Percentiles rank a stretch among this genome's conserved stretches.
Evolutionary conservation across 2,329 filamentous ascomycete genomes (phyloP).

Genomic region (Cladorrhinum sp.): DNA sequence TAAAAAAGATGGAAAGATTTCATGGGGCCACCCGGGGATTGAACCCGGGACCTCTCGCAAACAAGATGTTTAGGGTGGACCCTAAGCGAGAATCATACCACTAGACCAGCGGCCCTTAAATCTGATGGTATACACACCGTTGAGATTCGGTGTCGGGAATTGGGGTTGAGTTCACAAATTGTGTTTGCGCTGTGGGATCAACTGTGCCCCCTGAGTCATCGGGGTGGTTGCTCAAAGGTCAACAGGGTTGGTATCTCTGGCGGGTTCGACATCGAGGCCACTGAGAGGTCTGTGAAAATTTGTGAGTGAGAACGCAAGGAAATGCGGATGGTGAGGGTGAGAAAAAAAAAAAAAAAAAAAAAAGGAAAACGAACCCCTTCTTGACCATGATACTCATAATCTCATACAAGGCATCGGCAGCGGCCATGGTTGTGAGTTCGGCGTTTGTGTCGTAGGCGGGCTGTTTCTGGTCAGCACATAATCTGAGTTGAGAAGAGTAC

Average conservation of each 20-base stretch:
- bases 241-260: not conserved
- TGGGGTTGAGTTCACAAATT: slow-evolving; percentile 6
- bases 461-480: slow-evolving; percentile 23
- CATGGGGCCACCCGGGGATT: slow-evolving; percentile 36
- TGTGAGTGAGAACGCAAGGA: no score
- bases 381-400: slow-evolving; percentile 82
- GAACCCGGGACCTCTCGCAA: slow-evolving; percentile 44
- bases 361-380: slow-evolving; percentile 47
- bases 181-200: not conserved
- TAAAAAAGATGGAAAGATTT: no score
- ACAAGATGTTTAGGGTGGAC: slow-evolving; percentile 29
- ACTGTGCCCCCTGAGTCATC: not conserved
- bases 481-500: not conserved
- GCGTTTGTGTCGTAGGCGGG: slow-evolving; percentile 72
- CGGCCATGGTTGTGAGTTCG: slow-evolving; percentile 70
- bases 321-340: not conserved
- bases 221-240: not conserved
- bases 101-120: slow-evolving; percentile 46
- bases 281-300: slow-evolving; percentile 12
- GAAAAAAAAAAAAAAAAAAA: not conserved
- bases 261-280: slow-evolving; percentile 12
- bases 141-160: not conserved
- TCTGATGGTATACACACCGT: slow-evolving; percentile 12
- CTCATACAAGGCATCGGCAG: slow-evolving; percentile 69
- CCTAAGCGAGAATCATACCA: slow-evolving; percentile 67